These are phyloP conservation scores for Tricholoma furcatifolium DNA, from an alignment of 768 basidiomycete species.

Conservation along the genomic window DNA sequence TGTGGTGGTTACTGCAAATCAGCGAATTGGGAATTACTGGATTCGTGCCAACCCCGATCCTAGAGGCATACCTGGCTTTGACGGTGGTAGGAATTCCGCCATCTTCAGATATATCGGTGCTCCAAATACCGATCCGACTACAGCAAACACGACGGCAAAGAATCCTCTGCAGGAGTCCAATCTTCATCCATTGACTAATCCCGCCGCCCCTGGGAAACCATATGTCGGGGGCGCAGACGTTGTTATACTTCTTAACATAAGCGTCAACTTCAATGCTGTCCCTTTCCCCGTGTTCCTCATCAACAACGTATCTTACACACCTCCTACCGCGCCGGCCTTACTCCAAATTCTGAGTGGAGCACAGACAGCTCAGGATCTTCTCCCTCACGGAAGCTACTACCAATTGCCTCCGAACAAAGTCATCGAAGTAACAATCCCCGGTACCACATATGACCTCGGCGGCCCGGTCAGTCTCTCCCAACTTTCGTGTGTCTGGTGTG, in stretches of 20 bases:
- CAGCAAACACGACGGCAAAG: conserved; percentile 14
- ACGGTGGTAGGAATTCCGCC: conserved; percentile 42
- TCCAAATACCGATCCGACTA: conserved; percentile 39
- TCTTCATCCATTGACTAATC: conserved; percentile 30
- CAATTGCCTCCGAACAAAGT: conserved; percentile 42
- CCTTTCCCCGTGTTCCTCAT: conserved; percentile 25
- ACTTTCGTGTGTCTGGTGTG: too few relatives aligned
- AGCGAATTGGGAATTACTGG: conserved; percentile 53
- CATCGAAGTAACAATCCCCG: conserved; percentile 46
- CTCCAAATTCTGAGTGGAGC: conserved; percentile 51
- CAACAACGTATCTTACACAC: conserved; percentile 29
- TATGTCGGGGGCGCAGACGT: conserved; percentile 41
- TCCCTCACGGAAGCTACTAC: conserved; percentile 40
- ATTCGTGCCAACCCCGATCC: conserved; percentile 33
- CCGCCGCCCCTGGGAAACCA: conserved; percentile 29
- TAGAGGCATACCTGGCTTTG: conserved; percentile 24
- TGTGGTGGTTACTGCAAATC: conserved; percentile 42
- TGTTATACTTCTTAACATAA: conserved; percentile 32
- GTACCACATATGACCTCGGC: conserved; percentile 23
- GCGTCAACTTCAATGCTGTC: conserved; percentile 11
- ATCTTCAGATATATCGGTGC: conserved; percentile 55
- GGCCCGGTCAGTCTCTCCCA: conserved; percentile 27
- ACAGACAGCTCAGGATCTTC: conserved; percentile 35
- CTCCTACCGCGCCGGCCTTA: conserved; percentile 40
- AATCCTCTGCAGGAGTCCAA: conserved; percentile 18